phyloP scores from a whole-genome alignment of 179 eudicot genomes.

The Carnegiea gigantea region DNA sequence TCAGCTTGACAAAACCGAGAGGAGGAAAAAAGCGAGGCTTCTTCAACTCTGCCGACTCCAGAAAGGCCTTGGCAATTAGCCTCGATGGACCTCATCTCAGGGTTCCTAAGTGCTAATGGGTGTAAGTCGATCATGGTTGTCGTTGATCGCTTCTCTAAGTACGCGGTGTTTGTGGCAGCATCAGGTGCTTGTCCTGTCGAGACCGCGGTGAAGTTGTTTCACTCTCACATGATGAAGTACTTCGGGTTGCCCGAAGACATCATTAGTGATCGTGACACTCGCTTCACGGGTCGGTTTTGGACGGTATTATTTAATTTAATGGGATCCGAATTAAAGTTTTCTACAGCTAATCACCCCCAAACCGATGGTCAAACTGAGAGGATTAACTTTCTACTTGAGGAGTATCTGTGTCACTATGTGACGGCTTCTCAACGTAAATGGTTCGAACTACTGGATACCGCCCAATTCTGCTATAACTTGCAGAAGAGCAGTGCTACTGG shows the following conservation, averaged over 20 bases:
- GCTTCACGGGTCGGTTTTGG: constrained; percentile 21
- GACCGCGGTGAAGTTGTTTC: not conserved
- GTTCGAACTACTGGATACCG: constrained; percentile 9
- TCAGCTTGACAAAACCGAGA: not conserved
- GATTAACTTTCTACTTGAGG: constrained; percentile 15
- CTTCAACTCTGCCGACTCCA: not conserved
- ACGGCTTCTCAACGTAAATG: constrained; percentile 18
- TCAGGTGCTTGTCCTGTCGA: not conserved
- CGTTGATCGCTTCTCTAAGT: constrained; percentile 22
- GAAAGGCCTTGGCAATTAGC: not conserved
- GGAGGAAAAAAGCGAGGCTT: too few relatives aligned
- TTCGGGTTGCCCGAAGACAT: constrained; percentile 5
- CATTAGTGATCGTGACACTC: constrained; percentile 11
- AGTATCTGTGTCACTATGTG: constrained; percentile 23
- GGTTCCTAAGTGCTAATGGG: not conserved
- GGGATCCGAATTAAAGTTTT: constrained; percentile 14
- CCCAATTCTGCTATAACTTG: constrained; percentile 25
- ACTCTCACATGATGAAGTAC: constrained; percentile 16
- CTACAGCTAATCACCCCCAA: constrained; percentile 12
- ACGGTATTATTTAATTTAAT: not conserved
- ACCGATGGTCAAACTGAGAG: constrained; percentile 23
- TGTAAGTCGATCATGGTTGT: constrained; percentile 4
- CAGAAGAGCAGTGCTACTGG: not conserved
- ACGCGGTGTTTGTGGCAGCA: constrained; percentile 13
- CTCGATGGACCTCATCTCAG: not conserved